Evolutionary conservation across 768 basidiomycete genomes (phyloP), one percentile per base, ranked within the genome.

Genomic region (Auriscalpium microsporum): DNA sequence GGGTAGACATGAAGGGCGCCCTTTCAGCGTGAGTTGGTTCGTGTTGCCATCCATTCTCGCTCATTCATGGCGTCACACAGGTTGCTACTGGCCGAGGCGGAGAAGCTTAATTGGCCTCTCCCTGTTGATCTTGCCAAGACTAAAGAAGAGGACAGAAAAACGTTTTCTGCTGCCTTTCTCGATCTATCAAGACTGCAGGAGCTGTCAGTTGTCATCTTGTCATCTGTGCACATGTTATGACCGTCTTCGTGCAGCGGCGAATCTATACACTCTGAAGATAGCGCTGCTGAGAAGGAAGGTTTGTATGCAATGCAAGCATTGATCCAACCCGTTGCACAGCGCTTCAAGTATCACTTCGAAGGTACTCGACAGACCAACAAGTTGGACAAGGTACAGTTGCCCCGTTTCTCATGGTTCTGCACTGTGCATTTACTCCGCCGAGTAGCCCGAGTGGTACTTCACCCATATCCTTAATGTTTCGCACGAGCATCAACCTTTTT

Each of bases 261-360:
- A 52, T 72, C 75, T 42, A 65, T 83, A n/a, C 71, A 72, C 28
- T 47, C 64, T 59, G 51, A 58, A 34, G 58, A 42, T 47, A 46
- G 55, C 56, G 63, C 48, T 28, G 59, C 59, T 9, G 73, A 75
- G 61, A 73, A 78, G 64, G 78, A 82, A 48, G 83, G 85, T 0
- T 65, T 97, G 36, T 94, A 94, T 68, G 81, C 96, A 2, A 63
- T 98, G 16, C 86, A 91, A 65, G 86, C 89, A 2, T 79, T 99
- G 16, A 79, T 92, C 4, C 83, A 86, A 45, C 90, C 94, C 2
- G 78, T 99, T 49, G 75, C 86, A 2, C 70, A 92, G 57, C 81
- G 96, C 17, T 99, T 97, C 75, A 90, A 87, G 63, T 99, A 87
- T 67, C 96, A 99, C 65, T 98, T 98, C 58, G 93, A 97, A 55